Conservation (phyloP, 148 eudicot species). For the Rhododendron molle region DNA sequence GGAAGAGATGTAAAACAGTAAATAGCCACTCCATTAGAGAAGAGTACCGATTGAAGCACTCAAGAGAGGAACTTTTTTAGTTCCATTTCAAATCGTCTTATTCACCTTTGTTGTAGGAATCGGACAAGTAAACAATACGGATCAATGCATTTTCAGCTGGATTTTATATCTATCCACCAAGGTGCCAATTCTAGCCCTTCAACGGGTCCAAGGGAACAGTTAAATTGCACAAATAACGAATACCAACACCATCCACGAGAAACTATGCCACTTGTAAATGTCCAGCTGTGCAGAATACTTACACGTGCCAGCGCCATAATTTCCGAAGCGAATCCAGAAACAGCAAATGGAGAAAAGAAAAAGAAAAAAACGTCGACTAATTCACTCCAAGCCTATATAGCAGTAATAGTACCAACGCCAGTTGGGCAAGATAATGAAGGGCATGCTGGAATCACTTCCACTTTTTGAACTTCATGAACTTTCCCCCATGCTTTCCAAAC, state of each 20-base stretch:
- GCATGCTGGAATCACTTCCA: slow-evolving; percentile 22
- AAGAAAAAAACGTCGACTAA: no score
- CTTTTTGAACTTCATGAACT: slow-evolving; percentile 25
- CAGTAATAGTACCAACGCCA: no score
- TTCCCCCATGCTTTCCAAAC: slow-evolving; percentile 18
- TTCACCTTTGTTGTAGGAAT: not conserved
- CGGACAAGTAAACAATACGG: not conserved
- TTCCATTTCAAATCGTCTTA: no score
- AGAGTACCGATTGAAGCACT: no score
- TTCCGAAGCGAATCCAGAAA: slow-evolving; percentile 1
- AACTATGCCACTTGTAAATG: not conserved
- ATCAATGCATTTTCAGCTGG: not conserved
- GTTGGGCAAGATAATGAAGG: not conserved
- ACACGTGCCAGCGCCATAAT: not conserved
- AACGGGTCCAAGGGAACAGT: not conserved
- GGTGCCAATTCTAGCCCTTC: not conserved
- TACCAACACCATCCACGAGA: not conserved
- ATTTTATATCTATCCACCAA: no score
- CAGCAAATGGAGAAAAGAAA: not conserved
- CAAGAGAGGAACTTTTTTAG: no score
- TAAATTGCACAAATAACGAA: not conserved
- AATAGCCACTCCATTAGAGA: no score
- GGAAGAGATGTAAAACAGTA: no score
- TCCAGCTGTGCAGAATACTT: not conserved
- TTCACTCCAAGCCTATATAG: not conserved